Percentiles rank a stretch among this genome's conserved stretches.
These are phyloP conservation scores for Rhizopogon hawkerae DNA, from an alignment of 1,284 basidiomycete genomes.

Conservation along the genomic window DNA sequence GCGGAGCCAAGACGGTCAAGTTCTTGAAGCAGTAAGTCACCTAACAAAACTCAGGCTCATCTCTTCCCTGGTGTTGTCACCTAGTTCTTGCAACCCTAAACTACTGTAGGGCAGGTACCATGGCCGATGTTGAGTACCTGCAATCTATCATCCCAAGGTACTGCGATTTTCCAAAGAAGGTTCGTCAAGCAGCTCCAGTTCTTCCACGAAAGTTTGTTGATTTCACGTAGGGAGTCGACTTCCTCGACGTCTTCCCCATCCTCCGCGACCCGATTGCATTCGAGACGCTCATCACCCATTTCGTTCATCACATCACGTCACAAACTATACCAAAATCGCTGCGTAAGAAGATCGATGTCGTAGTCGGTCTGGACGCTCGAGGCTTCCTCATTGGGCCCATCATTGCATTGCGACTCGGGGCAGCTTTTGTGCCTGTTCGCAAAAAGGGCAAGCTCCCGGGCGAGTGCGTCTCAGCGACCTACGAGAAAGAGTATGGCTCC, in stretches of 20 bases:
- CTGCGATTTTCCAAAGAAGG: slow-evolving; percentile 85
- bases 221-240: slow-evolving; percentile 57
- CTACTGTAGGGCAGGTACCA: slow-evolving; percentile 20
- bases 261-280: slow-evolving; percentile 77
- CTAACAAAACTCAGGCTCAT: too few relatives aligned
- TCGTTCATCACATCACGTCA: slow-evolving; percentile 81
- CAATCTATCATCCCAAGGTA: slow-evolving; percentile 60
- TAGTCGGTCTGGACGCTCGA: slow-evolving; percentile 94
- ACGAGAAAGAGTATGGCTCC: slow-evolving; percentile 90
- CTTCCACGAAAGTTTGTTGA: neutral
- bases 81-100: neutral
- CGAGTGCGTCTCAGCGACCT: slow-evolving; percentile 66
- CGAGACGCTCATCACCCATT: slow-evolving; percentile 81
- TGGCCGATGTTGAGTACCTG: slow-evolving; percentile 75
- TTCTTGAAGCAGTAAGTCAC: too few relatives aligned
- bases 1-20: too few relatives aligned
- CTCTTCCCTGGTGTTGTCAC: neutral
- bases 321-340: slow-evolving; percentile 56
- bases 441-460: slow-evolving; percentile 96
- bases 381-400: slow-evolving; percentile 95
- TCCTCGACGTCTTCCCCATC: slow-evolving; percentile 89
- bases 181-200: slow-evolving; percentile 24
- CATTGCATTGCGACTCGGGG: slow-evolving; percentile 85
- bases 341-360: slow-evolving; percentile 77
- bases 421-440: slow-evolving; percentile 93